These are phyloP conservation scores for Huntiella savannae DNA, from an alignment of 2,329 filamentous ascomycete species.

Conservation along the genomic window DNA sequence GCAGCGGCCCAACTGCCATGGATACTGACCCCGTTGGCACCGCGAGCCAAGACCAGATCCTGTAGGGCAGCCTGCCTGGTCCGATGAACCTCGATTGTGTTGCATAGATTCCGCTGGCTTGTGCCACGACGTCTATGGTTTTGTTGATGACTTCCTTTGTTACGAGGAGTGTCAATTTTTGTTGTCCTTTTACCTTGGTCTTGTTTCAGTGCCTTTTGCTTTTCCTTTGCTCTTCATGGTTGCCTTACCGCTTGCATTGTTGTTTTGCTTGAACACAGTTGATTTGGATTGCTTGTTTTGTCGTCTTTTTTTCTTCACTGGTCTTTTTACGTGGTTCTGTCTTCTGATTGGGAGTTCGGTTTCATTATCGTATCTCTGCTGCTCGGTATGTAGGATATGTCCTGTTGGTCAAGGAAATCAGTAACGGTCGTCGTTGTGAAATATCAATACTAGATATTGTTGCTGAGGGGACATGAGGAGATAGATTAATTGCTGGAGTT, in stretches of 20 bases:
- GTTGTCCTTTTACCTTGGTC: neutral
- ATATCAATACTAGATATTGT: too few species aligned
- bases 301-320: too few species aligned
- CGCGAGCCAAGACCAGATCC: conserved; percentile 95
- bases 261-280: neutral
- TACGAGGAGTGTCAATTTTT: neutral
- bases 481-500: too few species aligned
- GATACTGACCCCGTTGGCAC: conserved; percentile 58
- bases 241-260: conserved; percentile 2
- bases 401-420: too few species aligned
- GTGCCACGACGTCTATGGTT: too few species aligned
- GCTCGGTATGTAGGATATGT: neutral
- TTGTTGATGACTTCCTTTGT: too few species aligned
- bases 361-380: neutral
- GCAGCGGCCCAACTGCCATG: conserved; percentile 44
- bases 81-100: neutral
- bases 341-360: too few species aligned
- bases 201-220: conserved; percentile 2
- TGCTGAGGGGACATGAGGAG: too few species aligned
- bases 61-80: conserved; percentile 34
- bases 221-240: conserved; percentile 2
- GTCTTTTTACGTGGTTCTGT: too few species aligned
- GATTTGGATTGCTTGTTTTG: neutral
- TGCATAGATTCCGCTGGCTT: too few species aligned
- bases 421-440: too few species aligned